Percentiles rank a stretch among this genome's conserved stretches.
Evolutionary conservation across 306 rosid species (phyloP).

Genomic region (Notholithocarpus densiflorus): DNA sequence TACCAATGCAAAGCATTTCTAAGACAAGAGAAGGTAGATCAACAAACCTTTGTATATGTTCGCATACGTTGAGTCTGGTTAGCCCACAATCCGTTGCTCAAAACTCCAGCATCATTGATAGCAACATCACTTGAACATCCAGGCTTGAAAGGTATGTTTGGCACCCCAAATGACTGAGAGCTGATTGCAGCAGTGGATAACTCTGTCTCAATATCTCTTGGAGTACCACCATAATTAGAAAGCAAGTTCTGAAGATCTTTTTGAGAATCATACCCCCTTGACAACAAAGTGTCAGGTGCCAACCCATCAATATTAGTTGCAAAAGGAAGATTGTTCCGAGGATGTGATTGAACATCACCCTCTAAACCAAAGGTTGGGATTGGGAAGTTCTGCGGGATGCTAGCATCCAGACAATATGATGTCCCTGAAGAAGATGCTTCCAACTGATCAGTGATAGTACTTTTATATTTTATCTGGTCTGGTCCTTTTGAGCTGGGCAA

Average conservation of each 20-base stretch:
- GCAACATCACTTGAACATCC: constrained; percentile 85
- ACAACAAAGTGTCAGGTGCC: constrained; percentile 80
- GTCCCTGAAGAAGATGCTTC: constrained; percentile 98
- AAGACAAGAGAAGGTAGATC: neutral
- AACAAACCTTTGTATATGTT: constrained; percentile 88
- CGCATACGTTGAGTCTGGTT: constrained; percentile 88
- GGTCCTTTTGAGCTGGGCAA: constrained; percentile 61
- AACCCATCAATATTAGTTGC: constrained; percentile 69
- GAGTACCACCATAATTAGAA: constrained; percentile 72
- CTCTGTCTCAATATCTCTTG: constrained; percentile 90
- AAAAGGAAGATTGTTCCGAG: constrained; percentile 64
- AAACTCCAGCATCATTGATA: constrained; percentile 68
- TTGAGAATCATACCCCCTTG: constrained; percentile 86
- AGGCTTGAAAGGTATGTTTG: constrained; percentile 76
- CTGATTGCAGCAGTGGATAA: constrained; percentile 88
- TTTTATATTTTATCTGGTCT: constrained; percentile 71
- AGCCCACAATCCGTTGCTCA: constrained; percentile 70
- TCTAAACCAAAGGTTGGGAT: constrained; percentile 79
- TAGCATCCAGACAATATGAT: constrained; percentile 89
- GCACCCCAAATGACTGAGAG: constrained; percentile 88
- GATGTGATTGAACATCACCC: constrained; percentile 86
- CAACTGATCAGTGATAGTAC: constrained; percentile 62
- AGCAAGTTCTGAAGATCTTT: constrained; percentile 92
- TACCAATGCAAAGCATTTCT: neutral
- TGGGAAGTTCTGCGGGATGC: constrained; percentile 69